These are phyloP conservation scores for Aureobasidium sp. DNA, from an alignment of 2,329 filamentous ascomycete species.

Conservation along the genomic window DNA sequence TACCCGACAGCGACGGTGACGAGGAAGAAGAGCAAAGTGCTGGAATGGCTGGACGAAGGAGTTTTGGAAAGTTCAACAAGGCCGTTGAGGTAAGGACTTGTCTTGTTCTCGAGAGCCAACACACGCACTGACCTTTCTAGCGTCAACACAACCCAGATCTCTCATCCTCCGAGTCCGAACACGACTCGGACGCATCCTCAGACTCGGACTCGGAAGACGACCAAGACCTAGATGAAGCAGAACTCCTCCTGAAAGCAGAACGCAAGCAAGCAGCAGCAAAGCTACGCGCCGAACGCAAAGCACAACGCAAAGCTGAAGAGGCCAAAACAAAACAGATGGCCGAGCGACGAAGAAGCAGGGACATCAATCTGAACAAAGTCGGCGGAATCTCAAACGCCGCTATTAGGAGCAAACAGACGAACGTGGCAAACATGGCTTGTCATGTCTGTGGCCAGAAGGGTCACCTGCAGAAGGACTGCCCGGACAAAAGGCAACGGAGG, in stretches of 20 bases:
- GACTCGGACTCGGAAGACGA: constrained; percentile 27
- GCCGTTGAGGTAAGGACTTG: constrained; percentile 23
- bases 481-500: constrained; percentile 22
- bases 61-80: constrained; percentile 42
- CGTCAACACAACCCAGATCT: constrained; percentile 32
- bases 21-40: constrained; percentile 24
- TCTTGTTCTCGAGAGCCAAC: too few relatives aligned
- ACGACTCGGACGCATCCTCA: constrained; percentile 24
- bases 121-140: constrained; percentile 18
- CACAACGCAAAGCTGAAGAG: constrained; percentile 41
- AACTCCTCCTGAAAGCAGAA: constrained; percentile 36
- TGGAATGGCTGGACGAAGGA: constrained; percentile 35
- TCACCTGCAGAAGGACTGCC: constrained; percentile 51
- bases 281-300: constrained; percentile 35
- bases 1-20: constrained; percentile 19
- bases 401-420: constrained; percentile 26
- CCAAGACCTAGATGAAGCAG: constrained; percentile 23
- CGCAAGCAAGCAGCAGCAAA: constrained; percentile 37
- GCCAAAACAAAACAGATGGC: constrained; percentile 44
- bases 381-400: constrained; percentile 44
- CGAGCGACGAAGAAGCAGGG: constrained; percentile 54
- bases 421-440: constrained; percentile 38
- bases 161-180: constrained; percentile 23
- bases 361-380: constrained; percentile 55
- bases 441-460: constrained; percentile 53